Conservation (phyloP, 768 basidiomycete species). For the Suillus subluteus region DNA sequence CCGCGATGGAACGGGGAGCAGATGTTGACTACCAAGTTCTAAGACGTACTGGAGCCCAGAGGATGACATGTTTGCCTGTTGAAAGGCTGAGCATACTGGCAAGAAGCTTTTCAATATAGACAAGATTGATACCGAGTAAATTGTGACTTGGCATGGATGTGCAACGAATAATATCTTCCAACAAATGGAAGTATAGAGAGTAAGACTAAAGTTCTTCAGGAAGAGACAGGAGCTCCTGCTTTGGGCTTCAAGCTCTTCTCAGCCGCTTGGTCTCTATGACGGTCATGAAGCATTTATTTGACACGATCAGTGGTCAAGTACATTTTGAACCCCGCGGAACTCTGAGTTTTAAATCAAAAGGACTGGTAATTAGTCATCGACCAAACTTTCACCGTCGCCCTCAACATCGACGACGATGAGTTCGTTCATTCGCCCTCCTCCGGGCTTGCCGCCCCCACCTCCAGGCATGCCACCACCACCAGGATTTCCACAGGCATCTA, state of each 20-base stretch:
- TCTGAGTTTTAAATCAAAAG: constrained; percentile 27
- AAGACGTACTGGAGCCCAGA: not conserved
- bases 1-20: not conserved
- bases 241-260: no score
- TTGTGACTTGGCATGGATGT: no score
- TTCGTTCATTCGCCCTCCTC: constrained; percentile 35
- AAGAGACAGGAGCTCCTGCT: no score
- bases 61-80: not conserved
- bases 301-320: not conserved
- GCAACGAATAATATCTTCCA: no score
- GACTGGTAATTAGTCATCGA: constrained; percentile 29
- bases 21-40: not conserved
- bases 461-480: constrained; percentile 45
- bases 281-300: no score
- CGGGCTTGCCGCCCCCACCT: constrained; percentile 40
- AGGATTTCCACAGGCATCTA: constrained; percentile 34
- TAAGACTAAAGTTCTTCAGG: not conserved
- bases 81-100: not conserved
- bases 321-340: constrained; percentile 4
- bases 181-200: no score
- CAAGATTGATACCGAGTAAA: no score
- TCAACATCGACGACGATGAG: constrained; percentile 38
- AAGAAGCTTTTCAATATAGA: no score
- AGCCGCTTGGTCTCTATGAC: no score
- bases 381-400: constrained; percentile 27